Base-by-base conservation (phyloP, 176 grass and related monocot species). In the Zoysia japonica region DNA sequence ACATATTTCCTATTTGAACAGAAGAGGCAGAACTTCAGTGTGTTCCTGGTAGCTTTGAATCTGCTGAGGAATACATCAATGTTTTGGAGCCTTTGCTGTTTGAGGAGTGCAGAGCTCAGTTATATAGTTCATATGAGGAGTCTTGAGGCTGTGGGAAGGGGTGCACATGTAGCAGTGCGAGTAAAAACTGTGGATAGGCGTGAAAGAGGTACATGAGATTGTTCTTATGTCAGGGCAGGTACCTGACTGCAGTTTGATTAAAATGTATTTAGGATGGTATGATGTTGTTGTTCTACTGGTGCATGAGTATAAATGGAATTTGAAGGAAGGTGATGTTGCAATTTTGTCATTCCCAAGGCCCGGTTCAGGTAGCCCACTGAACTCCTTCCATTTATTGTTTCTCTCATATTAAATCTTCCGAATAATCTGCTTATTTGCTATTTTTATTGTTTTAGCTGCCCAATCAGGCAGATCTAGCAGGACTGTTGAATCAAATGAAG, bases 21-120 rank as follows among this genome's bases (percentile, higher is more conserved):
- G 96, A 95, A 80, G 92, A 99, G 72, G 83, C 88, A 17, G 96
- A 99, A 67, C 88, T 99, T 74, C 88, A 99, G 54, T 89, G 90
- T 82, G 96, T 99, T 79, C 96, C 96, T 74, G 90, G 90, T 77
- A 85, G 90, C 19, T 99, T 99, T 84, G 96, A 96, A 77, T 93
- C 90, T 39, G 90, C 90, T 49, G 92, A 96, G 72, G 96, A 96
- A 69, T 99, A 99, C 79, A 88, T 91, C 48, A 89, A 86, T 88
- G 92, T 99, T 50, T 96, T 99, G 64, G 96, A 99, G 79, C 96
- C 96, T 80, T 89, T 99, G 76, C 92, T 99, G 80, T 99, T 99
- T 83, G 96, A 99, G 91, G 96, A 99, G 87, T 99, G 96, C 74
- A 89, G 92, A 78, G 96, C 96, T 73, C 96, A 99, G 72, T 72